phyloP scores from a whole-genome alignment of 176 grass and related monocot species.

The barley (Hordeum vulgare) region DNA sequence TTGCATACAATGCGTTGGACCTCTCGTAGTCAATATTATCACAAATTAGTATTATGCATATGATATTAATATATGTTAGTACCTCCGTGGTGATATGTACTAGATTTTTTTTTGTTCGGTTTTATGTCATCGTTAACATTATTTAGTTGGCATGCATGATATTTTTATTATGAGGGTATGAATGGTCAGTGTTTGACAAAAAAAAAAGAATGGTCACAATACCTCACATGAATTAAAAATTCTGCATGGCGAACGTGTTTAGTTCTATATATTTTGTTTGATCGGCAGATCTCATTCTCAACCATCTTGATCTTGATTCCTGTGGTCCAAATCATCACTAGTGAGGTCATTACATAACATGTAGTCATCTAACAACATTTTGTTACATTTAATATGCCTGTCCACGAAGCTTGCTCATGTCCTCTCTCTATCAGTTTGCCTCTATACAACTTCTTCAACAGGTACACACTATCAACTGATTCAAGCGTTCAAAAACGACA shows the following conservation, averaged over 20 bases:
- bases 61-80: too few species aligned
- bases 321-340: background rate
- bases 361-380: background rate
- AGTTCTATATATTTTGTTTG: background rate
- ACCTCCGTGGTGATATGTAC: too few species aligned
- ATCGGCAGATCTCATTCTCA: background rate
- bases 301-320: background rate
- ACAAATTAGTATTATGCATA: too few species aligned
- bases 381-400: background rate
- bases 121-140: too few species aligned
- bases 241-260: slow-evolving; percentile 19
- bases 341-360: background rate
- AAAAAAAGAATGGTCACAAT: background rate
- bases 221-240: background rate
- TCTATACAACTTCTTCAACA: background rate
- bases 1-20: background rate
- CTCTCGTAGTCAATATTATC: too few species aligned
- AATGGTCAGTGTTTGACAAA: too few species aligned
- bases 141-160: too few species aligned
- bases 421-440: background rate
- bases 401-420: background rate
- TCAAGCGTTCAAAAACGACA: background rate
- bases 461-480: background rate
- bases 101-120: too few species aligned
- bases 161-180: too few species aligned